Evolutionary conservation across 306 rosid genomes (phyloP).

Genomic region (Quercus mongolica): DNA sequence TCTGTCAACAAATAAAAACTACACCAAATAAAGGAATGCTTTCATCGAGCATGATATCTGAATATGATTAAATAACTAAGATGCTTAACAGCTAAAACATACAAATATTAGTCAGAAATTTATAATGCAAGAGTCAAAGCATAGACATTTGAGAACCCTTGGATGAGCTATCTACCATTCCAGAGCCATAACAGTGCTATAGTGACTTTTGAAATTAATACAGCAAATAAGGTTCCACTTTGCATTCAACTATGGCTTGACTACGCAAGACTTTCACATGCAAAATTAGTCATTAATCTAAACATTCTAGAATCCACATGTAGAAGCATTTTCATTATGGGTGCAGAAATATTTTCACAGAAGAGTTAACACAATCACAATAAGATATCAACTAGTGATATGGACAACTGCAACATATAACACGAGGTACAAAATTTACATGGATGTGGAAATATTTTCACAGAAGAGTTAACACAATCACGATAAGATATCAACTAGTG

Average conservation of each 20-base stretch:
- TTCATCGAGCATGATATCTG: background rate
- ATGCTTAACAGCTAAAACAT: background rate
- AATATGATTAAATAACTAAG: background rate
- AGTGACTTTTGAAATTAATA: background rate
- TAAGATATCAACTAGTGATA: background rate
- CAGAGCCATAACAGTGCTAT: background rate
- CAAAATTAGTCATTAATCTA: background rate
- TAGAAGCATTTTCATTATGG: background rate
- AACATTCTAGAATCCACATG: background rate
- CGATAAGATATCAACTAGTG: background rate
- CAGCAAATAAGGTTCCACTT: background rate
- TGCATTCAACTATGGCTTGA: background rate
- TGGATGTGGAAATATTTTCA: background rate
- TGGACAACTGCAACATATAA: background rate
- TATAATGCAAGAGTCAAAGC: background rate
- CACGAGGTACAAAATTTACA: background rate
- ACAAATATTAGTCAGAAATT: background rate
- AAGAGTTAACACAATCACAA: background rate
- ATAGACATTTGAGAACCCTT: background rate
- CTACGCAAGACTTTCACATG: background rate
- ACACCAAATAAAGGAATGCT: background rate
- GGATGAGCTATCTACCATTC: background rate
- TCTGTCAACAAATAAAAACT: conserved; percentile 42
- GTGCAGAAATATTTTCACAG: background rate
- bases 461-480: background rate